A percentile compares a stretch with the other conserved stretches of the same genome.
Evolutionary conservation across 768 basidiomycete genomes (phyloP).

Genomic region (Dioszegia aurantiaca): DNA sequence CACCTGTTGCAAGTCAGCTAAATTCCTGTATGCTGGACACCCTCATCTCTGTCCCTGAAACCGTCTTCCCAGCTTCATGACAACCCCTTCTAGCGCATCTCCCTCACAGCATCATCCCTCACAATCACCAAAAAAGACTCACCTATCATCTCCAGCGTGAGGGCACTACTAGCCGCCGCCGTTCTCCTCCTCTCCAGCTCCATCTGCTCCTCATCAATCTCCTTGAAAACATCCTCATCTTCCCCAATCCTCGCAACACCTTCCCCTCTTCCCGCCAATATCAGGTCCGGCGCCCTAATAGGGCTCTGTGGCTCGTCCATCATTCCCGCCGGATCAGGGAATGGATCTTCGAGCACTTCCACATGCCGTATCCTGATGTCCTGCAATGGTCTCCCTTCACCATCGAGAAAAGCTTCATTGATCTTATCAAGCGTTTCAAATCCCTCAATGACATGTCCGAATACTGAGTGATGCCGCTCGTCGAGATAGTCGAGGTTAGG

Average conservation of each 20-base stretch:
- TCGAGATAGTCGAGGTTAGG: conserved; percentile 94
- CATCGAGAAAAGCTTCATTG: conserved; percentile 86
- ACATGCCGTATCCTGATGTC: conserved; percentile 93
- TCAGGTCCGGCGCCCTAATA: conserved; percentile 71
- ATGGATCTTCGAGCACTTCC: conserved; percentile 95
- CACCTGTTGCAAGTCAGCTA: conserved; percentile 45
- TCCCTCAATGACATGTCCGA: conserved; percentile 94
- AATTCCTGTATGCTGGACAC: no score
- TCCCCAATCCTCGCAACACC: conserved; percentile 77
- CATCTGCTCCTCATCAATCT: conserved; percentile 79
- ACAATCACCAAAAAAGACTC: not conserved
- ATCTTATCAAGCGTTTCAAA: conserved; percentile 85
- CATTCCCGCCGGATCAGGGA: conserved; percentile 77
- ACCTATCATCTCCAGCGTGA: conserved; percentile 99
- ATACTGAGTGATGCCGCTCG: conserved; percentile 79
- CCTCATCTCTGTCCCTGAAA: no score
- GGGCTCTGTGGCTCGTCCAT: conserved; percentile 72
- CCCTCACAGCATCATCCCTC: not conserved
- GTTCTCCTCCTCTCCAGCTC: conserved; percentile 77
- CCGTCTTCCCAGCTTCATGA: no score
- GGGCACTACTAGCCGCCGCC: conserved; percentile 84
- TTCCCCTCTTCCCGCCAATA: conserved; percentile 14
- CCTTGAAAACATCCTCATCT: conserved; percentile 83
- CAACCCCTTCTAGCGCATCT: no score
- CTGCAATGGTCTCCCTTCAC: conserved; percentile 84